These are phyloP conservation scores for Dalbergia cultrata DNA, from an alignment of 306 rosid genomes.

Conservation along the genomic window DNA sequence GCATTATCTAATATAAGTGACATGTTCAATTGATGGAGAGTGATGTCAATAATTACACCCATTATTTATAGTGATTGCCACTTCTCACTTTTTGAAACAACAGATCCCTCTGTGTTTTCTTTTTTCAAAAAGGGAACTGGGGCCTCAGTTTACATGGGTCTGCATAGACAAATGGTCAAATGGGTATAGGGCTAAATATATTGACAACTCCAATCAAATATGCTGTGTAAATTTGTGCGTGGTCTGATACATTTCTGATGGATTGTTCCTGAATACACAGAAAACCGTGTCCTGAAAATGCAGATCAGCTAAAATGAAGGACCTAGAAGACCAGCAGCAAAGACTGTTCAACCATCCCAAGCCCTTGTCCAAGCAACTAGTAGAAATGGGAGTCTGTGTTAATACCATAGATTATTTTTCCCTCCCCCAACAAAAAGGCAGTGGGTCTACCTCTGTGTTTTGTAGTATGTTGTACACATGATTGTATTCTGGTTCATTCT, in stretches of 20 bases:
- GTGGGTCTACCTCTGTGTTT: neutral
- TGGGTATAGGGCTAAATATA: neutral
- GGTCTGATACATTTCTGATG: constrained; percentile 19
- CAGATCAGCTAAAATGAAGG: constrained; percentile 39
- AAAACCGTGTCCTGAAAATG: constrained; percentile 2
- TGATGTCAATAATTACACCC: constrained; percentile 41
- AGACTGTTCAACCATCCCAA: constrained; percentile 20
- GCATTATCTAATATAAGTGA: constrained; percentile 55
- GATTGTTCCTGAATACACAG: constrained; percentile 15
- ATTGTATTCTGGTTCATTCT: constrained; percentile 29
- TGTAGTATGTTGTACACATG: constrained; percentile 41
- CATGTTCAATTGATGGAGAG: constrained; percentile 44
- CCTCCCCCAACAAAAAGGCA: constrained; percentile 27
- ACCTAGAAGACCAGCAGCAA: constrained; percentile 20
- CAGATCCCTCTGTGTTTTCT: neutral
- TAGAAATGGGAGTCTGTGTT: constrained; percentile 37
- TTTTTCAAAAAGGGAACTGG: neutral
- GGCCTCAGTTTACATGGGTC: neutral
- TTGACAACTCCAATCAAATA: neutral
- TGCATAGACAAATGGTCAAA: neutral
- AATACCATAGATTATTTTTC: constrained; percentile 34
- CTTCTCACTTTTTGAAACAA: constrained; percentile 24
- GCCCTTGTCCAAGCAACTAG: constrained; percentile 24
- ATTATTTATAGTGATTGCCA: constrained; percentile 37
- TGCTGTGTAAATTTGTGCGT: neutral